These are phyloP conservation scores for Russula brevipes DNA, from an alignment of 768 basidiomycete genomes.

Conservation along the genomic window DNA sequence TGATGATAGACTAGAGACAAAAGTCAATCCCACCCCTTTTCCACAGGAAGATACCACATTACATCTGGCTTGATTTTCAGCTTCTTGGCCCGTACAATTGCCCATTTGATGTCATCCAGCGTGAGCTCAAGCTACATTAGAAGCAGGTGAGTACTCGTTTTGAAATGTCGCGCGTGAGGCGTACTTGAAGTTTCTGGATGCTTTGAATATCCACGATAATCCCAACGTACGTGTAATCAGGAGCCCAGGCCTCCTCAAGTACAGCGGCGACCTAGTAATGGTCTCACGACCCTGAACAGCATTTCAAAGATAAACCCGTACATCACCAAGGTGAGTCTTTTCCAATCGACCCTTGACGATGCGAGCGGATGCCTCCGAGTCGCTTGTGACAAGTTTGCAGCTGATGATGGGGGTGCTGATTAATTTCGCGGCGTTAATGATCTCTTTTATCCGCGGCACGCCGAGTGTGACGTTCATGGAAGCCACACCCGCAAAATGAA, in stretches of 20 bases:
- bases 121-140: slow-evolving; percentile 75
- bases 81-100: slow-evolving; percentile 80
- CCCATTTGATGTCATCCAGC: slow-evolving; percentile 89
- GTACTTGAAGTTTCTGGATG: slow-evolving; percentile 81
- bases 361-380: slow-evolving; percentile 90
- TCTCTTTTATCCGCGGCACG: slow-evolving; percentile 99
- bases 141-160: not conserved
- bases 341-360: slow-evolving; percentile 97
- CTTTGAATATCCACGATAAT: slow-evolving; percentile 87
- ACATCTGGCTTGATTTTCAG: slow-evolving; percentile 91
- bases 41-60: not conserved
- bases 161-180: slow-evolving; percentile 11
- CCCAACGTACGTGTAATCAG: slow-evolving; percentile 87
- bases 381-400: slow-evolving; percentile 79
- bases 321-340: slow-evolving; percentile 91
- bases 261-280: slow-evolving; percentile 72
- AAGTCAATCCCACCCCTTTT: not conserved
- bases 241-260: slow-evolving; percentile 94
- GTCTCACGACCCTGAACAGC: not conserved
- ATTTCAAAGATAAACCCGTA: slow-evolving; percentile 36
- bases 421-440: slow-evolving; percentile 96
- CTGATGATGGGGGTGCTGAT: slow-evolving; percentile 99
- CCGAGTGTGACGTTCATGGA: slow-evolving; percentile 99
- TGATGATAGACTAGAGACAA: slow-evolving; percentile 56
- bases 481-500: slow-evolving; percentile 99